Base-by-base conservation (phyloP, 495 filamentous ascomycete species). In the Xylaria intraflava region DNA sequence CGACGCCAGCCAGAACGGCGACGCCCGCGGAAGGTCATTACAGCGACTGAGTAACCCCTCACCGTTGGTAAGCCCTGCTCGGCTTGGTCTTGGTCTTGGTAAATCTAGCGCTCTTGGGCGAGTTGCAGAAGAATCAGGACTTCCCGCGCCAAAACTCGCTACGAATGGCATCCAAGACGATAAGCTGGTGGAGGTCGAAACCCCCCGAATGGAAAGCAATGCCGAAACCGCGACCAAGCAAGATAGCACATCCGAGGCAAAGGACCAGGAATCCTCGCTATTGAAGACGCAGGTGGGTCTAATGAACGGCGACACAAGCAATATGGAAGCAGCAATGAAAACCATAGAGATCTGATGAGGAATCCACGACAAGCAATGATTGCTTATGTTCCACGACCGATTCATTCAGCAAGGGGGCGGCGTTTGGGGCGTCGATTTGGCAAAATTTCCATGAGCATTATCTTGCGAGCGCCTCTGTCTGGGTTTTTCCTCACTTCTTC, bases 301-400 rank as follows among this genome's bases (percentile, higher is more conserved):
- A 20, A 40, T 46, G 36, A 69, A 65, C 46, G 65, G 62, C 29
- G 56, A 56, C 33, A 38, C 20, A 3, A 30, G 39, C 46, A 57
- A 61, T 14, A 55, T 72, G 9, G 76, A 76, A 52, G 75, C 70
- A 43, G 65, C 68, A 20, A 80, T 82, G 78, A 82, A 80, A 66
- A 78, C 75, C 36, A 80, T 82, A 59, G 78, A 82, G 66, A 82
- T 82, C 50, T 82, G 62, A 65, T 39, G 62, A 67, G 56, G 49
- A 46, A 58, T 60, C 51, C 27, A 60, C 58, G 61, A 66, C 51
- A 49, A 35, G 58, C 58, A 57, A 64, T 33, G 61, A 64, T 46
- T 58, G 42, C 39, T 27, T 56, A 56, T 60, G 46, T 62, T 58
- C 58, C 46, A 66, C 51, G 55, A 64, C 56, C 55, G 59, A 57